Evolutionary conservation across 139 green algal species (phyloP), one percentile per base, ranked within the genome.

Genomic region (Coccomyxa sp.): DNA sequence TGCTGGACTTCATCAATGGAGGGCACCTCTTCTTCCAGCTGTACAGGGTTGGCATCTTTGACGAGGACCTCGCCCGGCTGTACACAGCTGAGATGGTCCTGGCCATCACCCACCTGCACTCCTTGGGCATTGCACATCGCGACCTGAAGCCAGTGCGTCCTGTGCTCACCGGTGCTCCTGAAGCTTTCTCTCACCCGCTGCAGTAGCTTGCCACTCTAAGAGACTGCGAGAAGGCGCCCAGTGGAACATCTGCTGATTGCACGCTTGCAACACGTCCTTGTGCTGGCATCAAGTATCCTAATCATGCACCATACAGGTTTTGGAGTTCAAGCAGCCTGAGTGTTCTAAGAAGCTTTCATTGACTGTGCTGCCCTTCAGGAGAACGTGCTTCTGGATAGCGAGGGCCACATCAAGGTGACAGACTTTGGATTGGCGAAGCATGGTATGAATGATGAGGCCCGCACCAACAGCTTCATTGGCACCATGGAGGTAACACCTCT

Each of bases 1-100:
- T 99, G 10, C 84, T 99, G 38, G 96, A 99, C 82, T 99, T 99
- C 79, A 91, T 99, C 79, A 99, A 98, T 82, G 96, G 96, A 6
- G 96, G 96, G 9, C 96, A 99, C 78, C 88, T 99, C 9, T 99
- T 99, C 88, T 99, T 97, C 85, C 94, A 98, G 84, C 89, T 99
- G 33, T 98, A 98, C 80, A 82, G 89, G n/a, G 84, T 76, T 84
- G 93, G 93, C 37, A 91, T 93, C 41, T 97, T 97, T 86, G 76
- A 85, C 68, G 95, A 99, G 80, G 82, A 92, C 16, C 87, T 97
- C 37, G 92, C 95, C 0, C 86, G 93, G 9, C 89, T 99, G 55
- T 99, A 98, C 86, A 89, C 87, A 0, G 95, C 96, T 6, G 96
- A 99, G 87, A 95, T 99, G 39, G 94, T 99, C 37, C 85, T 90